Evolutionary conservation across 139 green algal genomes (phyloP).

Genomic region (Chlamydomonas asymmetrica): DNA sequence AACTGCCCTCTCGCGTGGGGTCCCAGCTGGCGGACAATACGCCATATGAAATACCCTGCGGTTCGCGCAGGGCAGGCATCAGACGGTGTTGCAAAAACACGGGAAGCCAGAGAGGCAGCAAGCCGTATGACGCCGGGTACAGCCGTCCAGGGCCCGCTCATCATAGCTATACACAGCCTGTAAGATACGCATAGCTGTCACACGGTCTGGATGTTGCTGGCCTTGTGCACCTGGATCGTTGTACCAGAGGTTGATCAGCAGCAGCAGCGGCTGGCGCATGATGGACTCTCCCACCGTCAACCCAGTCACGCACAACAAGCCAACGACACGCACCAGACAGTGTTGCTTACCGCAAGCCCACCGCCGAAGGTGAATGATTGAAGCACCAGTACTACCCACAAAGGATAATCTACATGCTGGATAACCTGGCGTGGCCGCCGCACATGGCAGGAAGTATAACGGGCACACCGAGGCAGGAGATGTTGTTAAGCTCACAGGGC

Average conservation of each 20-base stretch:
- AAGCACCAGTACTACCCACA: constrained; percentile 49
- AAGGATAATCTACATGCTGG: constrained; percentile 63
- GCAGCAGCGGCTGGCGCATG: no score
- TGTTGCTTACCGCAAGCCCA: neutral
- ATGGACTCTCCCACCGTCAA: no score
- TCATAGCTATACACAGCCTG: neutral
- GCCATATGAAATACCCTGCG: constrained; percentile 79
- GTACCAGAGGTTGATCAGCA: neutral
- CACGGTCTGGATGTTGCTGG: neutral
- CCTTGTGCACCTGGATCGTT: neutral
- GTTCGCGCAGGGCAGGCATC: constrained; percentile 27
- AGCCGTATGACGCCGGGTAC: neutral
- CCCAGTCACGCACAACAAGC: neutral
- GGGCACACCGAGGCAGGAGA: neutral
- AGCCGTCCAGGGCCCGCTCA: neutral
- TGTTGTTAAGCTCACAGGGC: no score
- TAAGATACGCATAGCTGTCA: neutral
- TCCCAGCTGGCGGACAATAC: constrained; percentile 76
- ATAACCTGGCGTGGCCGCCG: constrained; percentile 45
- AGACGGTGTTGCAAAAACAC: neutral
- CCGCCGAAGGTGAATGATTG: neutral
- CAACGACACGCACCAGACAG: neutral
- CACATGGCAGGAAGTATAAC: neutral
- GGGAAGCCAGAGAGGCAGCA: neutral
- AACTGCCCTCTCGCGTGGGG: constrained; percentile 54